Conservation (phyloP, 164 flowering plant genomes). For the Vitis rupestris region DNA sequence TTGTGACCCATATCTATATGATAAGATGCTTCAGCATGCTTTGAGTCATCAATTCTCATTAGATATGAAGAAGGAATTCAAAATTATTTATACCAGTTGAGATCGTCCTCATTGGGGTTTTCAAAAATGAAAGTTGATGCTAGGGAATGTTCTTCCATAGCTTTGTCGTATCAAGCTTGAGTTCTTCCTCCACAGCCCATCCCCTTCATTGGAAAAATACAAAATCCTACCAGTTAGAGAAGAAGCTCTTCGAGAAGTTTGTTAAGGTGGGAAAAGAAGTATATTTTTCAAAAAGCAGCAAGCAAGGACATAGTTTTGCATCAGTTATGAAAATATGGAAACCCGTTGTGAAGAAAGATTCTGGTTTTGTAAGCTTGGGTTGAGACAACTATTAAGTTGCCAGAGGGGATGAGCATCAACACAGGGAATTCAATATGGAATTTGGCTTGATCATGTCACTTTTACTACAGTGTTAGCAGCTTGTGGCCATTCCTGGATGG, state of each 20-base stretch:
- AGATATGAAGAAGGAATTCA: too few relatives aligned
- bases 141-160: too few relatives aligned
- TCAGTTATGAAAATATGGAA: constrained; percentile 47
- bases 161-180: constrained; percentile 16
- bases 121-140: too few relatives aligned
- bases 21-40: too few relatives aligned
- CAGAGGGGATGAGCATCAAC: too few relatives aligned
- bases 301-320: constrained; percentile 31
- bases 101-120: too few relatives aligned
- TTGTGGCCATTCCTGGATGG: constrained; percentile 75
- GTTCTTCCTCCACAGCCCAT: constrained; percentile 25
- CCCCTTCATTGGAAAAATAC: constrained; percentile 23
- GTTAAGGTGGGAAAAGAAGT: constrained; percentile 20
- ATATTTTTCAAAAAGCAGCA: constrained; percentile 20
- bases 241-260: constrained; percentile 17
- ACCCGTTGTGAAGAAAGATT: constrained; percentile 41
- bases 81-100: too few relatives aligned
- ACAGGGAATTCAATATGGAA: constrained; percentile 18
- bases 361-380: constrained; percentile 12
- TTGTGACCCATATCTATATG: too few relatives aligned
- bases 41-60: too few relatives aligned
- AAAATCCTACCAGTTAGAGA: constrained; percentile 24
- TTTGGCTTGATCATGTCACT: constrained; percentile 66
- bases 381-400: too few relatives aligned
- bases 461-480: constrained; percentile 72